phyloP scores from a whole-genome alignment of 805 yeast species.

The Huiozyma naganishii region DNA sequence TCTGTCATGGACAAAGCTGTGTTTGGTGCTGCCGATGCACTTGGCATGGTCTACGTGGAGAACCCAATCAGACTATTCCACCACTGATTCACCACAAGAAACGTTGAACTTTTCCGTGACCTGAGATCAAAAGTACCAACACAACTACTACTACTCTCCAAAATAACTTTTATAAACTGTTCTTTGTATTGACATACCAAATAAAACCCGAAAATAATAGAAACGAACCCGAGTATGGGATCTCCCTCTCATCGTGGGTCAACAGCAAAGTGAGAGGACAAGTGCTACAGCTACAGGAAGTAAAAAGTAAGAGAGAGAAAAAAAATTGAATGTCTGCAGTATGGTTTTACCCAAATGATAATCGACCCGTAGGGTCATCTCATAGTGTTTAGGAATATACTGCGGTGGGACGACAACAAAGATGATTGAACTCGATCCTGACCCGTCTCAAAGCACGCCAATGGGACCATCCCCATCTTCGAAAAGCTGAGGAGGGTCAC shows the following conservation, averaged over 20 bases:
- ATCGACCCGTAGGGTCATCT: constrained; percentile 80
- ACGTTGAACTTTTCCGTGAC: no score
- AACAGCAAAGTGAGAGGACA: no score
- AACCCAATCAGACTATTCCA: constrained; percentile 97
- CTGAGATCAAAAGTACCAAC: no score
- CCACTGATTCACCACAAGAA: constrained; percentile 40
- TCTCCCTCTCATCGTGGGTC: no score
- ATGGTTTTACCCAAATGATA: constrained; percentile 99
- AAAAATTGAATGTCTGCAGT: constrained; percentile 68
- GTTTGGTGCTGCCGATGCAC: constrained; percentile 87
- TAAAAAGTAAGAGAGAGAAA: background rate
- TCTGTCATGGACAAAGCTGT: constrained; percentile 97
- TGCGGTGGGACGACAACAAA: constrained; percentile 57
- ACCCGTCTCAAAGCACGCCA: constrained; percentile 8
- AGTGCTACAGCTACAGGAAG: background rate
- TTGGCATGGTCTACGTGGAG: constrained; percentile 85
- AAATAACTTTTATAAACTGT: no score
- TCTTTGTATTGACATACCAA: no score
- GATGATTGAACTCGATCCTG: constrained; percentile 53
- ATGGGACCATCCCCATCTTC: background rate
- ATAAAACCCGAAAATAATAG: no score
- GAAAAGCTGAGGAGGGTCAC: constrained; percentile 4
- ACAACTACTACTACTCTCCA: no score
- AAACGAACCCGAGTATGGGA: no score
- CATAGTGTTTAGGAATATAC: constrained; percentile 99